Percentiles rank a stretch among this genome's conserved stretches.
Conservation (phyloP, 495 filamentous ascomycete species). For the Parathielavia appendiculata region DNA sequence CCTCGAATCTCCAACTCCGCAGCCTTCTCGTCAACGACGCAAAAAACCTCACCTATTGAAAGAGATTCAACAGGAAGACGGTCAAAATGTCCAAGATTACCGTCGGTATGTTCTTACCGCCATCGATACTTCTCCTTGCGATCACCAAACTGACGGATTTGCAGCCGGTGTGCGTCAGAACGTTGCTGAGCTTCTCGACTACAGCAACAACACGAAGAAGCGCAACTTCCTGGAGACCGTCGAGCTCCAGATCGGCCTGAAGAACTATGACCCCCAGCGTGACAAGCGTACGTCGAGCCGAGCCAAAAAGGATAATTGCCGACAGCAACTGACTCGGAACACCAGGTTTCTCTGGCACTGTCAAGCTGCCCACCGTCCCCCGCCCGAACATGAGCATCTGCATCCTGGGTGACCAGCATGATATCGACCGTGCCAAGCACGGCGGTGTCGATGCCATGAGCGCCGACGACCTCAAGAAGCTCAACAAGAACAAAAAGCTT, state of each 20-base stretch:
- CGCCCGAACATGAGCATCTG: constrained; percentile 94
- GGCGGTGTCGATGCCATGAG: constrained; percentile 96
- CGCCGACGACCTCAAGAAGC: constrained; percentile 97
- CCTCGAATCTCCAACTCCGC: not conserved
- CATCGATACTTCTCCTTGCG: not conserved
- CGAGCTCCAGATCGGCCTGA: constrained; percentile 92
- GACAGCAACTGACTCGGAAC: not conserved
- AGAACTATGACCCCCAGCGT: constrained; percentile 99
- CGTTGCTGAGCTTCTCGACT: constrained; percentile 83
- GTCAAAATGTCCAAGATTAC: constrained; percentile 64
- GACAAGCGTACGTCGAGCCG: constrained; percentile 67
- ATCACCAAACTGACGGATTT: constrained; percentile 17
- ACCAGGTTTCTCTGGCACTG: constrained; percentile 84
- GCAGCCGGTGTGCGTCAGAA: constrained; percentile 94
- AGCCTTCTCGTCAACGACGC: constrained; percentile 33
- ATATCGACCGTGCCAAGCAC: constrained; percentile 99
- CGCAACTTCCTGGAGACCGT: constrained; percentile 79
- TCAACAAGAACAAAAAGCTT: constrained; percentile 99
- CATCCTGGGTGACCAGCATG: constrained; percentile 98
- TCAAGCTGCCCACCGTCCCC: constrained; percentile 68
- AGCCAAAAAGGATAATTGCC: not conserved
- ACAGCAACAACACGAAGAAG: constrained; percentile 97
- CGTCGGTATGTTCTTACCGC: constrained; percentile 50
- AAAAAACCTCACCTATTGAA: constrained; percentile 68
- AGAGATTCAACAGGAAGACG: constrained; percentile 40